These are phyloP conservation scores for Neostapfia colusana DNA, from an alignment of 176 grass and related monocot genomes.

Conservation along the genomic window DNA sequence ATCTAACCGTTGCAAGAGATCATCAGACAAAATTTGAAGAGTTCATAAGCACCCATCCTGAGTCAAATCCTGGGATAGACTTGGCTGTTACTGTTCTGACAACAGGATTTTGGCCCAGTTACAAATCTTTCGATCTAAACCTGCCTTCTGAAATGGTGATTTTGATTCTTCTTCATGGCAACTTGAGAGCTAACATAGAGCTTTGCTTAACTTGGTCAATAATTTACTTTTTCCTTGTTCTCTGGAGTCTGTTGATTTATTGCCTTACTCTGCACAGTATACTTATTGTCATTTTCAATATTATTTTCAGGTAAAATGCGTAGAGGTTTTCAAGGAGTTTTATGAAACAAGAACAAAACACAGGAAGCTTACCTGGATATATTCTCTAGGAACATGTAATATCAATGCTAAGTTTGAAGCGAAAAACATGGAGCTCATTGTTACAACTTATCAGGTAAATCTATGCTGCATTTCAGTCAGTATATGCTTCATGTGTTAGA, in stretches of 20 bases:
- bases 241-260: not conserved
- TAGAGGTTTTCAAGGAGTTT: constrained; percentile 89
- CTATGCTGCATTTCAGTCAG: not conserved
- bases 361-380: constrained; percentile 86
- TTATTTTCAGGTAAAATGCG: constrained; percentile 75
- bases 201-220: constrained; percentile 21
- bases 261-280: not conserved
- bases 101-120: constrained; percentile 96
- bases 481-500: constrained; percentile 1
- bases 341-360: constrained; percentile 88
- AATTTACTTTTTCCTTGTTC: constrained; percentile 21
- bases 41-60: constrained; percentile 57
- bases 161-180: not conserved
- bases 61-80: constrained; percentile 74
- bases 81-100: constrained; percentile 80
- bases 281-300: constrained; percentile 8
- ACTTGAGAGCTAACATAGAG: not conserved
- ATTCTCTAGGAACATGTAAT: constrained; percentile 74
- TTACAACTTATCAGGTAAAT: constrained; percentile 84
- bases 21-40: constrained; percentile 88
- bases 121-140: constrained; percentile 90
- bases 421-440: constrained; percentile 69
- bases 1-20: constrained; percentile 77
- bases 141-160: constrained; percentile 90
- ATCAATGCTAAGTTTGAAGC: constrained; percentile 67